Base-by-base conservation (phyloP, 2,329 filamentous ascomycete species). In the Neofusicoccum cordaticola region DNA sequence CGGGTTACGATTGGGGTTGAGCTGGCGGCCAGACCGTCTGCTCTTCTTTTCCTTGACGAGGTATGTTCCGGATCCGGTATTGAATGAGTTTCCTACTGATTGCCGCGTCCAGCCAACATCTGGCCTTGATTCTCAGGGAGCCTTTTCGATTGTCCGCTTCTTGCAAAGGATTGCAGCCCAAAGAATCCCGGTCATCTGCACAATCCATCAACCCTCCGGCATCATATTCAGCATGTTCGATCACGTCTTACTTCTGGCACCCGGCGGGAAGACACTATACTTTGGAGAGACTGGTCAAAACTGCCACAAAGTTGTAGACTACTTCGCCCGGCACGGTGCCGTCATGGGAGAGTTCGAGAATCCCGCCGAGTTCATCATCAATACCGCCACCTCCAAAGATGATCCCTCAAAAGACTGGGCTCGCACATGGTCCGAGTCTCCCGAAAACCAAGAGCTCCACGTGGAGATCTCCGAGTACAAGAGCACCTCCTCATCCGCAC, bases 1-100 rank as follows among this genome's bases (percentile, higher is more conserved):
- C 82, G 88, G 62, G 79, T 91, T 2, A 91, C 89, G 0, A 91
- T 92, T 63, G 89, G 88, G 65, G 89, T 91, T 2, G 89, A 92
- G 72, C 80, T 92, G 8, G 88, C 86, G 0, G 83, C 74, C 1
- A 86, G 89, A 70, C 89, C 89, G 0, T 85, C 82, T 44, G 80
- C 90, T 0, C 79, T 91, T 1, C 80, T 91, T 4, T 91, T 92
- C 78, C 77, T 91, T 17, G 89, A 91, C 69, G 89, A 92, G 76
- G 56, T 60, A 34, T 47, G 56, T 39, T 9, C 11, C 8, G 34
- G 1, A 1, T 2, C 27, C 8, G 1, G 19, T 22, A 67, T 85
- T 9, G 1, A 78, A 77, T 71, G 84, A 81, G 0, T 31, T 1
- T 9, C 0, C 0, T 41, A 91, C 2, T 92, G 27, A 91, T 0